Evolutionary conservation across 2,329 filamentous ascomycete species (phyloP), one percentile per base, ranked within the genome.

Genomic region (Penicillium sclerotiorum): DNA sequence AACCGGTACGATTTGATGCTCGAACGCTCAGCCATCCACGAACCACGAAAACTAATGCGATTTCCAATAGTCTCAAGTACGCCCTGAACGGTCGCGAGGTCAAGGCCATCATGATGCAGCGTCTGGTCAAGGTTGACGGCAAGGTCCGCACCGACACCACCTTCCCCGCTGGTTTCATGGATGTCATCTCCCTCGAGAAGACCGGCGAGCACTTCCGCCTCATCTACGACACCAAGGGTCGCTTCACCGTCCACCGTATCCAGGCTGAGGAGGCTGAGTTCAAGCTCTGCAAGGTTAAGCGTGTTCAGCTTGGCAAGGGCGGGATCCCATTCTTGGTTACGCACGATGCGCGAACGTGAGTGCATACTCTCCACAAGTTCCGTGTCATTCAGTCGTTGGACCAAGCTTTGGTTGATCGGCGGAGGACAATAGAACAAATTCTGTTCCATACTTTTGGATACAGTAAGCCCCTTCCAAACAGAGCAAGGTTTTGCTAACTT

Each of bases 251-350:
- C 76, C 94, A 99, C 90, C 90, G 94, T 75, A 97, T 99, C 82
- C 93, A 95, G 78, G 81, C 86, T 68, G 94, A 97, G 84, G 94
- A 99, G 89, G 92, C 93, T 70, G 87, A 94, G 84, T 99, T 96
- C 90, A 99, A 99, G 89, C 85, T 99, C 71, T 92, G 92, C 85
- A 99, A 97, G 86, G 94, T 99, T 83, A 96, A 96, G 90, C 89
- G 93, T 73, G 94, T 99, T 60, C 94, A 99, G 85, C 86, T 99
- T 72, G 94, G 94, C 84, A 93, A 91, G 81, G 95, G 94, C 81
- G 94, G 92, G 84, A 95, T 99, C 87, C 94, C 94, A 95, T 99
- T 96, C 92, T 96, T 97, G 91, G 94, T 99, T 90, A 99, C 94
- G 92, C 94, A 99, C 90, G 94, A 99, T 94, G 94, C 94, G 82